These are phyloP conservation scores for Chrysosporium queenslandicum DNA, from an alignment of 2,329 filamentous ascomycete genomes.

Conservation along the genomic window DNA sequence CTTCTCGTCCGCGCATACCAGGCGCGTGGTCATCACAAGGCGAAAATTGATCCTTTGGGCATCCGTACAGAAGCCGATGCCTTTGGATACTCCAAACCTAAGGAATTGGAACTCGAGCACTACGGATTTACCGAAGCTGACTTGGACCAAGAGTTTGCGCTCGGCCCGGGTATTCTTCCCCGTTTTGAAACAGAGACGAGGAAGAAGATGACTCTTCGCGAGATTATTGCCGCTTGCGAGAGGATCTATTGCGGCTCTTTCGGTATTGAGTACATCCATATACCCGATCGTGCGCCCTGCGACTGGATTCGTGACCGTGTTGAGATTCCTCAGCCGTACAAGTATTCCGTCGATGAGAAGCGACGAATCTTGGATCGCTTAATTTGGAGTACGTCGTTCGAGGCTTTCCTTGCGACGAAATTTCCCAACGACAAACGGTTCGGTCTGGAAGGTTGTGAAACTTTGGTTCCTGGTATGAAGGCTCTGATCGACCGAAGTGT, in stretches of 20 bases:
- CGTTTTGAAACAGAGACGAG: conserved; percentile 80
- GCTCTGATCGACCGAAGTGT: conserved; percentile 96
- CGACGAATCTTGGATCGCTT: conserved; percentile 91
- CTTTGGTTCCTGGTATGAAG: conserved; percentile 97
- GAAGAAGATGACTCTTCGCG: conserved; percentile 92
- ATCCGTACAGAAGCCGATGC: conserved; percentile 78
- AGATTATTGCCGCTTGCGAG: conserved; percentile 89
- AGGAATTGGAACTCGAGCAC: conserved; percentile 84
- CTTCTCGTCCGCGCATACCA: conserved; percentile 95
- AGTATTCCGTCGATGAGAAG: conserved; percentile 97
- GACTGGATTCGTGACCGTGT: conserved; percentile 95
- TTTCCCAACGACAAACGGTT: conserved; percentile 99
- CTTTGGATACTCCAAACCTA: conserved; percentile 77
- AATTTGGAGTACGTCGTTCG: conserved; percentile 98
- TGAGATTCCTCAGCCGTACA: conserved; percentile 89
- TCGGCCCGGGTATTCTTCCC: conserved; percentile 90
- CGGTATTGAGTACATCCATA: conserved; percentile 97
- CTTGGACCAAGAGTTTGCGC: conserved; percentile 78
- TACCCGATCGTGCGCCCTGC: conserved; percentile 92
- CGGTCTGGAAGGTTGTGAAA: conserved; percentile 93
- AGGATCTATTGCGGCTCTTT: conserved; percentile 96
- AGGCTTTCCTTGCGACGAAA: conserved; percentile 89
- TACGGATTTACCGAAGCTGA: conserved; percentile 95
- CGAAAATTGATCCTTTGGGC: conserved; percentile 88
- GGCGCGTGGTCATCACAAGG: conserved; percentile 95